Percentiles rank a stretch among this genome's conserved stretches.
Conservation (phyloP, 257 asterid species). For the Nicotiana undulata region DNA sequence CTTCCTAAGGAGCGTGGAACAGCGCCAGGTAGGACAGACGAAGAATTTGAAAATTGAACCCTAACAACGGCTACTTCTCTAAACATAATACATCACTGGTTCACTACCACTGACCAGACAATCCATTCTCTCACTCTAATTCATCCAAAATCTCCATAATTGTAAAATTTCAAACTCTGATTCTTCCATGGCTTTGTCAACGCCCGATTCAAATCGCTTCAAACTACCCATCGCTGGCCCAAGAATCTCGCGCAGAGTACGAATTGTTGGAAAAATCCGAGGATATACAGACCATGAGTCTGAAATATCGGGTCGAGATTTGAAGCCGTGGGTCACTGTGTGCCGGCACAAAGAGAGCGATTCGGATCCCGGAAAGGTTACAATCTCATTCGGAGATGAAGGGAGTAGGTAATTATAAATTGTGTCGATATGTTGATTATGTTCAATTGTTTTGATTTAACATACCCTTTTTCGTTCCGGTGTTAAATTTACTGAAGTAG, state of each 20-base stretch:
- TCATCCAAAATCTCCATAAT: background rate
- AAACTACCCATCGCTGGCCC: slow-evolving; percentile 11
- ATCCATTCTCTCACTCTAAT: background rate
- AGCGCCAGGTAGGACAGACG: background rate
- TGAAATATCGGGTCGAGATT: slow-evolving; percentile 16
- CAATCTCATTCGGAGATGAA: slow-evolving; percentile 34
- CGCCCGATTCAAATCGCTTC: slow-evolving; percentile 14
- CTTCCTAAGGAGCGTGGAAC: too few species aligned
- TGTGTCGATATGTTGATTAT: background rate
- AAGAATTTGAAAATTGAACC: slow-evolving; percentile 1
- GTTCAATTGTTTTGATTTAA: background rate
- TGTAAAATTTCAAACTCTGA: background rate
- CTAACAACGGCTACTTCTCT: slow-evolving; percentile 7
- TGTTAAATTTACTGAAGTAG: background rate
- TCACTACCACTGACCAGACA: background rate
- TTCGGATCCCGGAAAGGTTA: slow-evolving; percentile 23
- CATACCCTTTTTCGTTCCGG: background rate
- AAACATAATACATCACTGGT: background rate
- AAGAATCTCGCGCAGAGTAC: slow-evolving; percentile 30
- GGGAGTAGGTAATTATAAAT: slow-evolving; percentile 22
- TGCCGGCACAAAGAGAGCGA: slow-evolving; percentile 20
- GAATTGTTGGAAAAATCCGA: slow-evolving; percentile 55
- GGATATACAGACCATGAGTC: slow-evolving; percentile 37
- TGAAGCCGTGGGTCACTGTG: slow-evolving; percentile 48
- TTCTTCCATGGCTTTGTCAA: slow-evolving; percentile 26